These are phyloP conservation scores for Aspergillus taichungensis DNA, from an alignment of 495 filamentous ascomycete species.

Conservation along the genomic window DNA sequence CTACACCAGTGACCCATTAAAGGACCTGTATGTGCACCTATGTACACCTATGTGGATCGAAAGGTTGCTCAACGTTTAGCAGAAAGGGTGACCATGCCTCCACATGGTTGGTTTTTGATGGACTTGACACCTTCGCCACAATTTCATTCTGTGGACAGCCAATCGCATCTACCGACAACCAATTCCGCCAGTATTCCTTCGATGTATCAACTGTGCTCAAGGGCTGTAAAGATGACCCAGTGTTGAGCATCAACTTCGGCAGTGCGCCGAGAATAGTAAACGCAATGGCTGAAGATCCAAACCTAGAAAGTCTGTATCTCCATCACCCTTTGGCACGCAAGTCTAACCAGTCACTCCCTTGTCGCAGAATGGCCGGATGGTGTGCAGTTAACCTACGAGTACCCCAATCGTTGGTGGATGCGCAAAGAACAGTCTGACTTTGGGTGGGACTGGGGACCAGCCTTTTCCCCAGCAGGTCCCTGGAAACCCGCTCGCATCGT, in stretches of 20 bases:
- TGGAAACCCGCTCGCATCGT: conserved; percentile 56
- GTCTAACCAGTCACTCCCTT: neutral
- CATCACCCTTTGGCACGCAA: neutral
- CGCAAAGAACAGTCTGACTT: conserved; percentile 65
- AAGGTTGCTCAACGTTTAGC: conserved; percentile 4
- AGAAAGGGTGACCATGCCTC: conserved; percentile 18
- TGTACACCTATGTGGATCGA: neutral
- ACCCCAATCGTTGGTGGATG: conserved; percentile 51
- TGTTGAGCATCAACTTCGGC: conserved; percentile 46
- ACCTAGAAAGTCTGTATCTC: conserved; percentile 33
- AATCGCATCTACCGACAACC: conserved; percentile 59
- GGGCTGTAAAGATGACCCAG: conserved; percentile 33
- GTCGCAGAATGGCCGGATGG: conserved; percentile 35
- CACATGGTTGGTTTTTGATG: conserved; percentile 54
- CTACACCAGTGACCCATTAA: conserved; percentile 46
- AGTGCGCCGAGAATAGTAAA: conserved; percentile 46
- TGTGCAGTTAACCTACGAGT: conserved; percentile 36
- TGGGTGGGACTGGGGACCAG: conserved; percentile 66
- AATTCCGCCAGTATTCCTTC: conserved; percentile 66
- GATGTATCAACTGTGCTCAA: conserved; percentile 46
- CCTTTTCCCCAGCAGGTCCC: conserved; percentile 56
- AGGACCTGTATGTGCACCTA: conserved; percentile 32
- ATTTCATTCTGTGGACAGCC: conserved; percentile 50
- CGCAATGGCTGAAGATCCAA: conserved; percentile 45
- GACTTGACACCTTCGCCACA: conserved; percentile 57